Base-by-base conservation (phyloP, 768 basidiomycete genomes). In the Xerocomellus intermedius region DNA sequence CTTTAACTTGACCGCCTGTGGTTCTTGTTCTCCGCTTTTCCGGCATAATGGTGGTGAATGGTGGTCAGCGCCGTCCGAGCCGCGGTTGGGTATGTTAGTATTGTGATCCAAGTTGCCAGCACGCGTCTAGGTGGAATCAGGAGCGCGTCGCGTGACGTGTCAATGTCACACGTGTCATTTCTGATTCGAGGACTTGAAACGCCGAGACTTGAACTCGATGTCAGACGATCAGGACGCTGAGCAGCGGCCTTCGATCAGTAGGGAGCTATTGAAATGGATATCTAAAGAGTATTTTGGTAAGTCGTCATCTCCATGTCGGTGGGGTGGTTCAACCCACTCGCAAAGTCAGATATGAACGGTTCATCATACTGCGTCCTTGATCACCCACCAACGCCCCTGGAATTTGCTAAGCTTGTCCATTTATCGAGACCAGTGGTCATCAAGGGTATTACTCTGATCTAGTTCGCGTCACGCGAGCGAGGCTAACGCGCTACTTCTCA, bases 341-440 rank as follows among this genome's bases (percentile, higher is more conserved):
- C 36, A 46, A 42, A 37, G 26, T 22, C 52, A 89, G 87, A 83
- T 54, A 67, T 86, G 64, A 89, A 89, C 61, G 85, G 85, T 16
- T 65, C 71, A 35, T 70, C 75, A 24, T 74, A 81, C 50, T 76
- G 81, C 38, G 69, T 77, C 17, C 69, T 88, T 8, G 73, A 82
- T 33, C 54, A 61, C 13, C 79, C 85, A 14, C 91, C 91, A 24
- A 80, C 83, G 0, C 69, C 88, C 7, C 62, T 91, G 21, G 82
- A 91, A 64, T 91, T 93, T 61, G 75, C 84, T 37, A 75, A 84
- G 48, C 71, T 91, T 17, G 79, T 86, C 6, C 82, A 85, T 58
- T 75, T 89, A 43, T 83, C 85, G 13, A 76, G 90, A 54, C 91
- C 91, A 4, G 86, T 85, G 16, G 64, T 93, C 8, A 87, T 94